Evolutionary conservation across 2,329 filamentous ascomycete genomes (phyloP), one percentile per base, ranked within the genome.

Genomic region (Herpotrichia juniperi): DNA sequence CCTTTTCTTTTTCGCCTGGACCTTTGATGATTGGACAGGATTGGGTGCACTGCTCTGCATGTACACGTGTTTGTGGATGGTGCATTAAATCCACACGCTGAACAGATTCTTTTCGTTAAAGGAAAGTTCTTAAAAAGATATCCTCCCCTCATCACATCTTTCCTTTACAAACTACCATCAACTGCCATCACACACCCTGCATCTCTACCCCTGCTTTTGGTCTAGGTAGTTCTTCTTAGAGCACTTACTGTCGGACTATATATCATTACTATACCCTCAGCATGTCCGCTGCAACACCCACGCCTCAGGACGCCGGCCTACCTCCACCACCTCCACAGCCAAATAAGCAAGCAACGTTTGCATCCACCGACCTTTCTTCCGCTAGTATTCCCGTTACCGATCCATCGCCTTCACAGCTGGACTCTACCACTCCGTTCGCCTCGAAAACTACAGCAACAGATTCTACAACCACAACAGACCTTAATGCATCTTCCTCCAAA

Each of bases 251-350:
- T 12, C 37, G 37, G 37, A 22, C 21, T 25, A 10, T 8, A 14
- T n/a, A 24, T 25, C 4, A 40, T 40, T 24, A 19, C 11, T 25
- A 21, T 21, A 40, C 16, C 34, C 26, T 37, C 34, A 40, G 9
- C 4, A 68, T 63, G 62, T 66, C 63, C 0, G 52, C 61, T 1
- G 54, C 59, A 19, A 66, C 65, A 19, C 64, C 65, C n/a, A 67
- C 64, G 8, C 64, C 64, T 12, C 57, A 54, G 39, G 64, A 67
- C 39, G 55, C 65, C 1, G 63, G 63, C 6, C 59, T 66, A 19
- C 57, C 61, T 6, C 49, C 59, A 1, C 61, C 60, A 22, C 46
- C 59, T 19, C 28, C 48, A 17, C 42, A 19, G n/a, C 3, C 24
- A 3, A 10, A 30, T n/a, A 21, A 8, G 4, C 19, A 30, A 16